Percentiles rank a stretch among this genome's conserved stretches.
Conservation (phyloP, 148 eudicot species). For the Rhododendron kiyosumense region DNA sequence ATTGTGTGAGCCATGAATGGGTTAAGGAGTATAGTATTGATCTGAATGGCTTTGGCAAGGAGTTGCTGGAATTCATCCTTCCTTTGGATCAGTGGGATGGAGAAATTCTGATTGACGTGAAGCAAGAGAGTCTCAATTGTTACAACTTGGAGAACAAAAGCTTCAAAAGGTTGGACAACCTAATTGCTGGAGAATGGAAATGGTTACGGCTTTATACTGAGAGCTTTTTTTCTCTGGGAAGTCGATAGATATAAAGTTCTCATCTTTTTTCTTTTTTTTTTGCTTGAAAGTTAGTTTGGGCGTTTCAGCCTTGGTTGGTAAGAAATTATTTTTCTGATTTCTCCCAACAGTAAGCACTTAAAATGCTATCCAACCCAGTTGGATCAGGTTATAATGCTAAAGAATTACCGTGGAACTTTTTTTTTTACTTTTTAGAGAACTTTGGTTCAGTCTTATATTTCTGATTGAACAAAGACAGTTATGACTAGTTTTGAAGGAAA, state of each 20-base stretch:
- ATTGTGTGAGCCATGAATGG: constrained; percentile 9
- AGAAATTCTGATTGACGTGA: constrained; percentile 9
- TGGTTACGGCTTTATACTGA: constrained; percentile 19
- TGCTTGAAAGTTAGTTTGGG: neutral
- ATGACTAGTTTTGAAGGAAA: neutral
- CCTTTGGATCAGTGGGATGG: constrained; percentile 18
- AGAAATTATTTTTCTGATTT: neutral
- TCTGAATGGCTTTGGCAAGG: constrained; percentile 7
- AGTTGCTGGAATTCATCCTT: neutral
- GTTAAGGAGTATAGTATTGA: constrained; percentile 20
- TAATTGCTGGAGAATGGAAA: constrained; percentile 10
- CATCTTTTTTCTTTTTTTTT: neutral
- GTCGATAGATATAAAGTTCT: neutral
- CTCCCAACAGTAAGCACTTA: neutral
- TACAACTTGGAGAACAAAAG: constrained; percentile 17
- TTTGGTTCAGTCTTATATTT: constrained; percentile 8
- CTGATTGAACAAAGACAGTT: constrained; percentile 3
- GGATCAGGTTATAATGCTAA: neutral
- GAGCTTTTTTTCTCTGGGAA: constrained; percentile 19
- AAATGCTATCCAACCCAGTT: neutral
- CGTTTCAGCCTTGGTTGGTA: neutral
- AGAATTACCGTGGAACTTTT: neutral
- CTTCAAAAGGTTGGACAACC: constrained; percentile 13
- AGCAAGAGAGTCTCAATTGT: constrained; percentile 1
- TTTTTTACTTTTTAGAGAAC: neutral